Evolutionary conservation across 495 filamentous ascomycete genomes (phyloP), one percentile per base, ranked within the genome.

Genomic region (Podospora tetraspora): DNA sequence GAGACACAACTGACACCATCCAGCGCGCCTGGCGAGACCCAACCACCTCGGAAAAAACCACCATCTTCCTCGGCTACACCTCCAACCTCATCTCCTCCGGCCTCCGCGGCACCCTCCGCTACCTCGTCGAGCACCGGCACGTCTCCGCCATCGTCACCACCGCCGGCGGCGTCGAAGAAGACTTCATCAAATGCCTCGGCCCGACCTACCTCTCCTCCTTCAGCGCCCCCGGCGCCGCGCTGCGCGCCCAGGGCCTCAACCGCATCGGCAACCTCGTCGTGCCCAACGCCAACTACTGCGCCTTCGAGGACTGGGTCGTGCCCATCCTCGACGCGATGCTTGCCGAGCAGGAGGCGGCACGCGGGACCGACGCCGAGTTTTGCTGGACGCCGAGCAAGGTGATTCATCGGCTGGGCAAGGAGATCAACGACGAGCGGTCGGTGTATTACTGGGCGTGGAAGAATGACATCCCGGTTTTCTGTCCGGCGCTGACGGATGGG

Each of bases 41-140:
- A 0, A 89, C 91, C 73, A 90, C 90, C 3, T 84, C 83, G 29
- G 84, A 88, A 16, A 85, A 84, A 71, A 93, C 93, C 9, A 97
- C 94, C 60, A 94, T 98, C 76, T 97, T 97, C 80, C 89, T 97
- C 22, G 96, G 96, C 57, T 99, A 96, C 79, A 98, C 95, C 27
- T 95, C 91, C 22, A 98, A 99, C 76, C 83, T 99, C 65, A 96
- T 99, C 71, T 98, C 95, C 1, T 98, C 94, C 22, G 95, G 96
- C 13, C 85, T 99, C 3, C 87, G 95, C 22, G 92, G 95, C 69
- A 95, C 92, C 25, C 80, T 99, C 71, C 91, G 96, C 24, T 98
- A 92, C 78, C 86, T 98, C 1, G 94, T 96, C 13, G 86, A 97
- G 77, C 92, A 98, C 79, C 86, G 87, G 37, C 94, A 98, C 75